Evolutionary conservation across 805 yeast species (phyloP).

Genomic region (Myxozyma geophila): DNA sequence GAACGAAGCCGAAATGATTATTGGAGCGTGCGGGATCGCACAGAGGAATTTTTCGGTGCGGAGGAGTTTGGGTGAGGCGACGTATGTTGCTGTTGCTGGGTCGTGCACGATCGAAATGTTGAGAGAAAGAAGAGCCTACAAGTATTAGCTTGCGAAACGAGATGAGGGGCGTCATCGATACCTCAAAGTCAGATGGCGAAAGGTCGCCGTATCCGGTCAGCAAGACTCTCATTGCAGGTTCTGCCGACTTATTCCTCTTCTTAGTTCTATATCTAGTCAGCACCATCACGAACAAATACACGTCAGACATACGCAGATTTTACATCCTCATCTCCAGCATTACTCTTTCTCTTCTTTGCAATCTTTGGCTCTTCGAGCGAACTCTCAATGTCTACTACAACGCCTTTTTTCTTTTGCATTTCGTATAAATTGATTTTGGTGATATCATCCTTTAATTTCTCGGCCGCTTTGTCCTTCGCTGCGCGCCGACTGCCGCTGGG

Average conservation of each 20-base stretch:
- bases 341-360: conserved; percentile 15
- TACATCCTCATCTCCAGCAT: not conserved
- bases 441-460: conserved; percentile 69
- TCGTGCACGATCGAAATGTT: conserved; percentile 60
- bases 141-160: not conserved
- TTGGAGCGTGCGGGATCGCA: conserved; percentile 59
- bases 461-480: conserved; percentile 70
- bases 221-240: conserved; percentile 22
- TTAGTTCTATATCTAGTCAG: conserved; percentile 32
- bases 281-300: not conserved
- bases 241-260: conserved; percentile 41
- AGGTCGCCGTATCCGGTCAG: conserved; percentile 36
- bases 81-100: conserved; percentile 49
- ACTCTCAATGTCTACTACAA: conserved; percentile 42
- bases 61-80: conserved; percentile 78
- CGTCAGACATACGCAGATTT: not conserved
- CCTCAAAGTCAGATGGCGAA: conserved; percentile 16
- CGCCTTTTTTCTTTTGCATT: conserved; percentile 54
- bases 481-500: conserved; percentile 38
- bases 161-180: not conserved
- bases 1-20: conserved; percentile 41
- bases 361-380: conserved; percentile 21
- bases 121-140: conserved; percentile 47
- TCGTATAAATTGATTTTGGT: conserved; percentile 68
- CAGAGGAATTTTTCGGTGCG: conserved; percentile 86